Percentiles rank a stretch among this genome's conserved stretches.
Evolutionary conservation across 2,329 filamentous ascomycete species (phyloP).

Genomic region (Xylariales sp.): DNA sequence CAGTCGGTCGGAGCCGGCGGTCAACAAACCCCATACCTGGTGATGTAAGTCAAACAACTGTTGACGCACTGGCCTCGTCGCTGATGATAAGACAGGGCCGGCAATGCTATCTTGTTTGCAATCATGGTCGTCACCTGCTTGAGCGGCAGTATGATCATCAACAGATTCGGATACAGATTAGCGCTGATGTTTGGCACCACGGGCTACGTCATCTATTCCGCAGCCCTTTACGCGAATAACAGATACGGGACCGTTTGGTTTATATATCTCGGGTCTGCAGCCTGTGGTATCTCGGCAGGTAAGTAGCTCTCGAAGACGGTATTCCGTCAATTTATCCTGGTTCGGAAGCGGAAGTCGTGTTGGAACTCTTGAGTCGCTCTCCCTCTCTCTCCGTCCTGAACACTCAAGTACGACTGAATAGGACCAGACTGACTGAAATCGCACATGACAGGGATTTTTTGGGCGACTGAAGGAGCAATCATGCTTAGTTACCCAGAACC

Average conservation of each 20-base stretch:
- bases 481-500: constrained; percentile 9
- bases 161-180: constrained; percentile 4
- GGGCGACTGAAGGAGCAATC: constrained; percentile 8
- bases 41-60: constrained; percentile 16
- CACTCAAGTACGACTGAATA: too few species aligned
- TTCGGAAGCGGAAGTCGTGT: too few species aligned
- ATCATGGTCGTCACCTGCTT: constrained; percentile 9
- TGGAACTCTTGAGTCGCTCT: too few species aligned
- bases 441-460: too few species aligned
- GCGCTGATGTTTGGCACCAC: constrained; percentile 35
- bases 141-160: constrained; percentile 5
- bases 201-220: constrained; percentile 39
- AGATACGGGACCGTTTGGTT: constrained; percentile 39
- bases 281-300: constrained; percentile 34
- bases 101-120: constrained; percentile 8
- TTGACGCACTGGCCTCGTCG: background rate
- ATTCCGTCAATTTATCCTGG: too few species aligned
- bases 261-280: constrained; percentile 36
- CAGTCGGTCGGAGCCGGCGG: constrained; percentile 25
- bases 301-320: too few species aligned
- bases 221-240: constrained; percentile 39
- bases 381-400: too few species aligned
- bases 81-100: constrained; percentile 1
- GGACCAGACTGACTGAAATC: too few species aligned
- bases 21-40: constrained; percentile 23